Evolutionary conservation across 1,284 basidiomycete genomes (phyloP).

Genomic region (Malassezia psittaci): DNA sequence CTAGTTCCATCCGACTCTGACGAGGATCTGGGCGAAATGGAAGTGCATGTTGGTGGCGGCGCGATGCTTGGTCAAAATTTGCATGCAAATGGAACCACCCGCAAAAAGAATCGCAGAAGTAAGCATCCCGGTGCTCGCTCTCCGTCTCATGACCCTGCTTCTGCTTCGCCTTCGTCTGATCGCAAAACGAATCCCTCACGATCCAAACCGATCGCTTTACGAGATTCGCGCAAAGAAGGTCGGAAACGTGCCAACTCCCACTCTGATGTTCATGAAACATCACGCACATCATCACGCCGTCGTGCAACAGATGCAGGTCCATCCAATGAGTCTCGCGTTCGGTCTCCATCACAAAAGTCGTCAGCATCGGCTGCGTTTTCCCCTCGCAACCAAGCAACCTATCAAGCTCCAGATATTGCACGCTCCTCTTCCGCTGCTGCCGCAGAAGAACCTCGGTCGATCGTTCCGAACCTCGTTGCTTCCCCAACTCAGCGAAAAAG

Average conservation of each 20-base stretch:
- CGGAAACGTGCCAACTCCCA: conserved; percentile 4
- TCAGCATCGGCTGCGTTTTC: no score
- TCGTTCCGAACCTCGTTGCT: background rate
- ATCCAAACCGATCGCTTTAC: background rate
- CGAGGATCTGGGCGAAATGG: conserved; percentile 40
- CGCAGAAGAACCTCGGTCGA: no score
- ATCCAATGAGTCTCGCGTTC: background rate
- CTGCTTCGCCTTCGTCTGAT: background rate
- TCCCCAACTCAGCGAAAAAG: background rate
- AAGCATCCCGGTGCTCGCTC: background rate
- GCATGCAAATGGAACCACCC: background rate
- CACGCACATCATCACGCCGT: background rate
- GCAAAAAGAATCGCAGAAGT: background rate
- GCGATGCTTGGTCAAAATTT: conserved; percentile 13
- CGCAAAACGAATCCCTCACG: background rate
- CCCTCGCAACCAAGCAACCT: no score
- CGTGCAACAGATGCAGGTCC: background rate
- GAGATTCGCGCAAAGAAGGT: background rate
- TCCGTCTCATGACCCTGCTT: background rate
- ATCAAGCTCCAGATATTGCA: no score
- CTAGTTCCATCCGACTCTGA: conserved; percentile 43
- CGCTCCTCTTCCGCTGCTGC: conserved; percentile 2
- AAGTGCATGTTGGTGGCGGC: conserved; percentile 43
- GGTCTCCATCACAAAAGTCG: background rate
- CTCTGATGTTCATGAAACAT: background rate